A percentile compares a stretch with the other conserved stretches of the same genome.
phyloP scores from a whole-genome alignment of 1,284 basidiomycete genomes.

The Agaricales sp. region DNA sequence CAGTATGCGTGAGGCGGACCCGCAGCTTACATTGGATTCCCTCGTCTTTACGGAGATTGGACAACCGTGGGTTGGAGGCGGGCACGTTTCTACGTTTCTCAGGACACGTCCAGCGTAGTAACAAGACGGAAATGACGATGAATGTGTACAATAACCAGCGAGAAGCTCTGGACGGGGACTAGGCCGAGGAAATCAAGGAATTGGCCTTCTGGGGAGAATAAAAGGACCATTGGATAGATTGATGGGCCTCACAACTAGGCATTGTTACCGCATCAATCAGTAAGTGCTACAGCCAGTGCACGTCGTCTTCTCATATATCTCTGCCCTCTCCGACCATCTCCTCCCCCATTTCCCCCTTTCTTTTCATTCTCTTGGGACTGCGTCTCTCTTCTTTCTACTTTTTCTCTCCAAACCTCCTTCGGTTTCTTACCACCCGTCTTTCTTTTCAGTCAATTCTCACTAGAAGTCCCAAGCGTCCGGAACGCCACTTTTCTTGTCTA shows the following conservation, averaged over 20 bases:
- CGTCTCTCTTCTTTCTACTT: conserved; percentile 13
- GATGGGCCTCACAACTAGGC: neutral
- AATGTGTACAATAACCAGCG: neutral
- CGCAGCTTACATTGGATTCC: too few relatives aligned
- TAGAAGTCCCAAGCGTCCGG: conserved; percentile 36
- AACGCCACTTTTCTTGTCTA: conserved; percentile 20
- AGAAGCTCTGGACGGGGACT: neutral
- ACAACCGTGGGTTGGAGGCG: too few relatives aligned
- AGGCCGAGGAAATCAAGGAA: neutral
- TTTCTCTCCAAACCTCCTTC: conserved; percentile 14
- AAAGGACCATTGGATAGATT: neutral
- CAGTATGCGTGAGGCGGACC: too few relatives aligned
- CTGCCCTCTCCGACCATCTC: conserved; percentile 1
- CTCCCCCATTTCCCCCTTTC: neutral
- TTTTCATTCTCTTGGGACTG: neutral
- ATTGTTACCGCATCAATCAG: neutral
- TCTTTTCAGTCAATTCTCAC: conserved; percentile 12
- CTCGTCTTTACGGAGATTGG: too few relatives aligned
- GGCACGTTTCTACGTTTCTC: too few relatives aligned
- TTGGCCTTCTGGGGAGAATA: neutral
- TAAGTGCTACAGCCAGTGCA: neutral
- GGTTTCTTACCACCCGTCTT: conserved; percentile 17
- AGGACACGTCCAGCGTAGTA: too few relatives aligned
- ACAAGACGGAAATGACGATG: too few relatives aligned
- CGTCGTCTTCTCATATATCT: neutral